phyloP scores from a whole-genome alignment of 2,329 filamentous ascomycete genomes.

The Botrytis porri region DNA sequence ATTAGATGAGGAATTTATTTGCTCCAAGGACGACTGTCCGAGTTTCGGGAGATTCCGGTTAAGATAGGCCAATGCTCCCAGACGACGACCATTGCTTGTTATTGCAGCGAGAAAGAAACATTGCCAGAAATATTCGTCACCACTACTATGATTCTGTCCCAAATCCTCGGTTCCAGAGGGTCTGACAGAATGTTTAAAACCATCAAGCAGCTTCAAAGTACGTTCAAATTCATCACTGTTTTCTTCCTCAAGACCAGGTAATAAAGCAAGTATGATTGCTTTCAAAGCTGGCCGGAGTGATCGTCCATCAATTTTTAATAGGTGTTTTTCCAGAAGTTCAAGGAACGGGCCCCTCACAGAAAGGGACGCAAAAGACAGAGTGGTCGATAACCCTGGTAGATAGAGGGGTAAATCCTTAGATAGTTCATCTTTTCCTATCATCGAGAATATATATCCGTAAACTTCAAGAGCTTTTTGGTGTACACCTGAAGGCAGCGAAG shows the following conservation, averaged over 20 bases:
- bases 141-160: conserved; percentile 53
- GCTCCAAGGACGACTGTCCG: conserved; percentile 43
- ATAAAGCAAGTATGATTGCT: conserved; percentile 79
- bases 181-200: conserved; percentile 68
- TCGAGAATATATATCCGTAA: conserved; percentile 82
- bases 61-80: conserved; percentile 85
- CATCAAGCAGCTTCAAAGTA: conserved; percentile 74
- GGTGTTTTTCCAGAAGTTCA: conserved; percentile 75
- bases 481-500: conserved; percentile 87
- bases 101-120: conserved; percentile 93
- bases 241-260: conserved; percentile 92
- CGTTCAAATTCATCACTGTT: conserved; percentile 96
- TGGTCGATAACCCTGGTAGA: conserved; percentile 82
- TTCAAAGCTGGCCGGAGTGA: conserved; percentile 85
- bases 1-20: conserved; percentile 33
- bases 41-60: conserved; percentile 74
- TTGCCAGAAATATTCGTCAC: conserved; percentile 95
- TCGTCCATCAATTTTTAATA: conserved; percentile 67
- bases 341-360: conserved; percentile 85
- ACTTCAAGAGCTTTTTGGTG: conserved; percentile 97
- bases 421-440: conserved; percentile 77
- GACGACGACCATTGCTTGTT: conserved; percentile 78
- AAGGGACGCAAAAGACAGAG: conserved; percentile 90
- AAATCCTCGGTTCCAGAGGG: conserved; percentile 50
- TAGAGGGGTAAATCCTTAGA: conserved; percentile 82